These are phyloP conservation scores for Cercospora citrullina DNA, from an alignment of 2,329 filamentous ascomycete genomes.

Conservation along the genomic window DNA sequence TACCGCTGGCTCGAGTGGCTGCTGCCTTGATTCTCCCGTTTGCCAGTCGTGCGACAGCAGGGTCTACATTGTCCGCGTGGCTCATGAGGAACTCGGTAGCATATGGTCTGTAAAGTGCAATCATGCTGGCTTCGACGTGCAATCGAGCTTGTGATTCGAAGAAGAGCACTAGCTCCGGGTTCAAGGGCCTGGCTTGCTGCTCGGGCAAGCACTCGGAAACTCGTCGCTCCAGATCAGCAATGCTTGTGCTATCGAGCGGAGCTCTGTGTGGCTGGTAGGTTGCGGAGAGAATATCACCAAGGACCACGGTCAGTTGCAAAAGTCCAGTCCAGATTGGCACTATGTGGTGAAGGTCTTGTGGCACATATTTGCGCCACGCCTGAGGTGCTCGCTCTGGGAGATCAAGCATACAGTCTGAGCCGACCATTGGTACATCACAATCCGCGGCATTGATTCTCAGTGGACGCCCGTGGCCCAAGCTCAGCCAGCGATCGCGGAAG, in stretches of 20 bases:
- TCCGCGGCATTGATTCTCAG: constrained; percentile 20
- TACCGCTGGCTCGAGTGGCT: constrained; percentile 11
- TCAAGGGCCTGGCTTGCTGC: constrained; percentile 4
- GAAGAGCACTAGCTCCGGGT: constrained; percentile 12
- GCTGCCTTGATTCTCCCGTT: constrained; percentile 10
- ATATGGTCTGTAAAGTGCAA: constrained; percentile 16
- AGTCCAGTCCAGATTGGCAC: constrained; percentile 18
- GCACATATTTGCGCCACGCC: constrained; percentile 13
- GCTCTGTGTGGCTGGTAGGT: constrained; percentile 15
- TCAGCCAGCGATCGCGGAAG: constrained; percentile 22
- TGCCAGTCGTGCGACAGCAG: not conserved
- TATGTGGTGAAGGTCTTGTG: constrained; percentile 12
- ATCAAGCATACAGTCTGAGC: constrained; percentile 13
- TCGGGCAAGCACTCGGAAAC: constrained; percentile 13
- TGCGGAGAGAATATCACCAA: constrained; percentile 14
- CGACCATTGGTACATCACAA: constrained; percentile 21
- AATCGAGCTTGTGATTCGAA: constrained; percentile 12
- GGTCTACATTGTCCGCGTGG: constrained; percentile 6
- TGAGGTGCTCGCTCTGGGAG: constrained; percentile 14
- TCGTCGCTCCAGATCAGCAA: constrained; percentile 13
- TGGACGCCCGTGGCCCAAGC: constrained; percentile 18
- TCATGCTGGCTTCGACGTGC: constrained; percentile 14
- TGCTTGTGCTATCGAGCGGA: constrained; percentile 3
- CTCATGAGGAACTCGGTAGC: constrained; percentile 12
- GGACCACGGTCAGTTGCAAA: constrained; percentile 14